A percentile compares a stretch with the other conserved stretches of the same genome.
Conservation (phyloP, 768 basidiomycete genomes). For the Sarcodon sp. region DNA sequence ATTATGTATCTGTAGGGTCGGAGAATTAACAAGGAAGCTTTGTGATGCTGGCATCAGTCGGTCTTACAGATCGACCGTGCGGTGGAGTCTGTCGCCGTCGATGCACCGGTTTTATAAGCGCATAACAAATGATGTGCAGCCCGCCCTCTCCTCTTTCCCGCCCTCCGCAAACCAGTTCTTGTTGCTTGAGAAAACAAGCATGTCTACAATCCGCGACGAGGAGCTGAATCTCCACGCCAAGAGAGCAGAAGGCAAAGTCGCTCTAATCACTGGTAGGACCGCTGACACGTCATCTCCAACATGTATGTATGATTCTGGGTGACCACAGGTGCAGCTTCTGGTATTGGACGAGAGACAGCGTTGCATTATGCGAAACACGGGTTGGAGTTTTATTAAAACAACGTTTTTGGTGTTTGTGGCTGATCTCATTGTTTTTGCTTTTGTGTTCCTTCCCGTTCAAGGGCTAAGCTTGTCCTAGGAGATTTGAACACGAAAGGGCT, state of each 20-base stretch:
- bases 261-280: constrained; percentile 13
- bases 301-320: background rate
- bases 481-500: constrained; percentile 1
- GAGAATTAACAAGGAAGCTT: no score
- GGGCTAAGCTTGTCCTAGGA: constrained; percentile 2
- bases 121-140: no score
- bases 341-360: constrained; percentile 15
- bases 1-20: no score
- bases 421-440: background rate
- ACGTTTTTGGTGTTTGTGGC: background rate
- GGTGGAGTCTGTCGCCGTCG: no score
- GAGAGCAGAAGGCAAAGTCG: constrained; percentile 12
- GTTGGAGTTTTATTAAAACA: constrained; percentile 2
- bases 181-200: background rate
- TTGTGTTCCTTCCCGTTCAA: background rate
- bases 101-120: no score
- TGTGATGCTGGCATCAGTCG: no score
- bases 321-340: constrained; percentile 11
- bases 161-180: no score
- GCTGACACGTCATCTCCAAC: background rate
- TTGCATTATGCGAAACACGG: constrained; percentile 11
- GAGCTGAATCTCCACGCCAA: constrained; percentile 9
- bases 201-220: constrained; percentile 12
- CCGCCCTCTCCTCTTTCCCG: no score
- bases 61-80: no score